Conservation (phyloP, 2,329 filamentous ascomycete species). For the Emydomyces testavorans region DNA sequence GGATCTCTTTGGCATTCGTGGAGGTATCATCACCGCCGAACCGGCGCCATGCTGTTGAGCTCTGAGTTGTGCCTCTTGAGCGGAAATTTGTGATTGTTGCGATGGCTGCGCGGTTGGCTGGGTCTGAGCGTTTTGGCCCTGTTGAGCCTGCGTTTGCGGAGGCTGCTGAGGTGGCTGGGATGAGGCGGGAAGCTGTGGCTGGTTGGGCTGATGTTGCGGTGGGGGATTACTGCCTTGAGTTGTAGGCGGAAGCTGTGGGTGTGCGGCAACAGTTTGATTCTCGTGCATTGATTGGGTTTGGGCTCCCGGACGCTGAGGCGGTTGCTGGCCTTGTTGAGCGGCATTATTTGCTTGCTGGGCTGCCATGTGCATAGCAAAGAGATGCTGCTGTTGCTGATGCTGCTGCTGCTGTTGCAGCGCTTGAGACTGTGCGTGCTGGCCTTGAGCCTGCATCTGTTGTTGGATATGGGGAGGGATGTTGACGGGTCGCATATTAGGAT, state of each 20-base stretch:
- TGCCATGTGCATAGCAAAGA: slow-evolving; percentile 16
- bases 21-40: slow-evolving; percentile 31
- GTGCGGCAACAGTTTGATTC: slow-evolving; percentile 32
- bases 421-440: slow-evolving; percentile 31
- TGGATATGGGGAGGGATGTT: slow-evolving; percentile 33
- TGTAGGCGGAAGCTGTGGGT: slow-evolving; percentile 34
- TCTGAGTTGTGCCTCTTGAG: slow-evolving; percentile 32
- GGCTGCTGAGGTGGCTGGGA: slow-evolving; percentile 24
- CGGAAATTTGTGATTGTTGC: slow-evolving; percentile 30
- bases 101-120: slow-evolving; percentile 23
- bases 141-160: slow-evolving; percentile 28
- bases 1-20: slow-evolving; percentile 30
- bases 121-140: slow-evolving; percentile 23
- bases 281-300: slow-evolving; percentile 36
- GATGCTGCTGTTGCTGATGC: slow-evolving; percentile 18
- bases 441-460: slow-evolving; percentile 27
- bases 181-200: slow-evolving; percentile 26
- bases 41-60: slow-evolving; percentile 28
- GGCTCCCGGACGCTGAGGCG: slow-evolving; percentile 31
- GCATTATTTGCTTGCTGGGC: slow-evolving; percentile 21
- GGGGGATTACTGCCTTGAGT: slow-evolving; percentile 31
- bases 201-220: slow-evolving; percentile 22
- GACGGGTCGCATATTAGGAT: slow-evolving; percentile 32
- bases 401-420: slow-evolving; percentile 27
- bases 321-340: slow-evolving; percentile 30